Base-by-base conservation (phyloP, 352 stramenopile genomes). In the Thalassiosira allenii region DNA sequence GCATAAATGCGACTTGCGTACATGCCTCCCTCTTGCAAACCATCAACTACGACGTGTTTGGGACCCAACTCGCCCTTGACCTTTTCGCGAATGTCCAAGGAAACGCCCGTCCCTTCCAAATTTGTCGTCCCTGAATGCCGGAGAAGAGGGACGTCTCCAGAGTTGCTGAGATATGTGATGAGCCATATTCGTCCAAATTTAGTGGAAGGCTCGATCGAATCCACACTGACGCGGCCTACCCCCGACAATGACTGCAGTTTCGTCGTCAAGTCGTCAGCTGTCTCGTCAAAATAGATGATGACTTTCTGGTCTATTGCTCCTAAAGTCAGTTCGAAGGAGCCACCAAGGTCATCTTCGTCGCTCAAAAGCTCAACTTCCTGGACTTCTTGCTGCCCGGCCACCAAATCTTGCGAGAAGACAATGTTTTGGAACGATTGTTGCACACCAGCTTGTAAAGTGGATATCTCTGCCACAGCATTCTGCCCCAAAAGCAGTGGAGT, bases 1-100 rank as follows among this genome's bases (percentile, higher is more conserved):
- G 94, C 95, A 32, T 90, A 87, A 3, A 98, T 91, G 14, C 94
- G 90, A 4, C 95, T 92, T 37, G 90, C 95, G 81, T 97, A 97
- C 9, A 75, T 56, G 11, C 77, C 64, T 22, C 77, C 84, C 47
- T 57, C 49, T 33, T 81, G 69, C 32, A 92, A 72, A 57, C 54
- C 72, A 40, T 68, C 23, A 2, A 79, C 65, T 63, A 77, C 33
- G 8, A 88, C 51, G 57, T 82, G 59, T 22, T 77, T 56, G 57
- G 51, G 41, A 30, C 70, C 73, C 40, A 33, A 17, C 43, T 5
- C 75, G 23, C 86, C 86, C 32, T 83, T 83, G 17, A 62, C 37
- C 20, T 70, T 78, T 83, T 90, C 74, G 41, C 14, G 11, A 56
- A 90, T 79, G 51, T 52, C 56, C 22, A 91, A 41, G 5, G 59